Base-by-base conservation (phyloP, 2,329 filamentous ascomycete species). In the Bipolaris victoriae region DNA sequence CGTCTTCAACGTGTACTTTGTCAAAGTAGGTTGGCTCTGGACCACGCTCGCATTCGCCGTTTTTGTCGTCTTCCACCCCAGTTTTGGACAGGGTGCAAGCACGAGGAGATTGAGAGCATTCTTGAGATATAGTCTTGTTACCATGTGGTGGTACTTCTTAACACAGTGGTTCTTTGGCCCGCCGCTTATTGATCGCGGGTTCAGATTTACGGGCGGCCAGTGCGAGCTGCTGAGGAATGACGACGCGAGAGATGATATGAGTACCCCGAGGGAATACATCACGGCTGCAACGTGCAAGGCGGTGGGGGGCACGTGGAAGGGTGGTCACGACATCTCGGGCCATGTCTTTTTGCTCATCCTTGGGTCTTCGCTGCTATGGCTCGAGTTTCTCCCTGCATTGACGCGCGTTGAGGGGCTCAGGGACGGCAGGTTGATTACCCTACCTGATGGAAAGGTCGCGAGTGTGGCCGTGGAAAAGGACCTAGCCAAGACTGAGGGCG, bases 151-250 rank as follows among this genome's bases (percentile, higher is more conserved):
- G 95, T 82, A 92, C 40, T 79, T 92, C 37, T 88, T 95, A 16
- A 99, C 95, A 63, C 95, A 98, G 80, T 98, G 95, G 95, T 98
- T 88, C 76, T 97, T 99, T 70, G 95, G 95, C 0, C 88, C 95
- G 2, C 84, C 92, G 18, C 81, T 99, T 47, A 94, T 98, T 68
- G 95, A 99, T 75, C 88, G 93, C 55, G 87, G 90, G 3, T 99
- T 98, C 75, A 82, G 87, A n/a, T 85, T 91, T 76, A 97, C 92
- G 0, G 95, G 95, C 3, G 95, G 95, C 1, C 85, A 85, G 69
- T 99, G 95, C 75, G 87, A 91, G 72, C 68, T 86, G 13, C 80
- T 86, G 3, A 72, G 79, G 51, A 77, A 79, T 49, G 80, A 82
- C 43, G 76, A 82, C 0, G 73, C 78, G 10, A 77, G 79, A 59